Conservation (phyloP, 805 yeast species). For the Kregervanrija delftensis region DNA sequence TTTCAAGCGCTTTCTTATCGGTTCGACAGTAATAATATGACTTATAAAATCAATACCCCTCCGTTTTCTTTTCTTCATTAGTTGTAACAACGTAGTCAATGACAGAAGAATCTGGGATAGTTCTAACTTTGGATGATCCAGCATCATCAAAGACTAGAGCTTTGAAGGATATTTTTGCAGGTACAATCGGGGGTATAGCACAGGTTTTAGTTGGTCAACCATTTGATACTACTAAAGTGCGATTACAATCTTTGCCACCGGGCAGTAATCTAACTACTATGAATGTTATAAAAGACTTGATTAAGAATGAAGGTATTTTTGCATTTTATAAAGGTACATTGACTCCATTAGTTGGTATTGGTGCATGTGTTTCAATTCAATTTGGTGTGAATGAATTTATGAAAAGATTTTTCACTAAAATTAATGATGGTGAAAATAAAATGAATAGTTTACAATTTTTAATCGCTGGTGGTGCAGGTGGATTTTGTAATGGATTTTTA, state of each 20-base stretch:
- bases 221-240: slow-evolving; percentile 89
- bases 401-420: slow-evolving; percentile 65
- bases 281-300: slow-evolving; percentile 67
- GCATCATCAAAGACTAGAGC: slow-evolving; percentile 35
- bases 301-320: slow-evolving; percentile 71
- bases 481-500: slow-evolving; percentile 79
- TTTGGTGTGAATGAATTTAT: slow-evolving; percentile 91
- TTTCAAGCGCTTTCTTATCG: too few relatives aligned
- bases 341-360: slow-evolving; percentile 93
- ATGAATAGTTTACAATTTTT: slow-evolving; percentile 64
- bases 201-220: slow-evolving; percentile 97
- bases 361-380: slow-evolving; percentile 95
- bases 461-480: slow-evolving; percentile 84
- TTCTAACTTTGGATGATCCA: slow-evolving; percentile 20
- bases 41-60: background rate
- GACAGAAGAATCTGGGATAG: slow-evolving; percentile 24
- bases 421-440: slow-evolving; percentile 34
- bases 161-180: slow-evolving; percentile 76
- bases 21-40: too few relatives aligned
- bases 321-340: slow-evolving; percentile 93
- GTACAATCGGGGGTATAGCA: slow-evolving; percentile 92
- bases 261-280: slow-evolving; percentile 59
- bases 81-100: slow-evolving; percentile 4
- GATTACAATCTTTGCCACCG: slow-evolving; percentile 80
- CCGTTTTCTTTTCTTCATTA: background rate